Evolutionary conservation across 2,329 filamentous ascomycete species (phyloP).

Genomic region (Aspergillus sp.): DNA sequence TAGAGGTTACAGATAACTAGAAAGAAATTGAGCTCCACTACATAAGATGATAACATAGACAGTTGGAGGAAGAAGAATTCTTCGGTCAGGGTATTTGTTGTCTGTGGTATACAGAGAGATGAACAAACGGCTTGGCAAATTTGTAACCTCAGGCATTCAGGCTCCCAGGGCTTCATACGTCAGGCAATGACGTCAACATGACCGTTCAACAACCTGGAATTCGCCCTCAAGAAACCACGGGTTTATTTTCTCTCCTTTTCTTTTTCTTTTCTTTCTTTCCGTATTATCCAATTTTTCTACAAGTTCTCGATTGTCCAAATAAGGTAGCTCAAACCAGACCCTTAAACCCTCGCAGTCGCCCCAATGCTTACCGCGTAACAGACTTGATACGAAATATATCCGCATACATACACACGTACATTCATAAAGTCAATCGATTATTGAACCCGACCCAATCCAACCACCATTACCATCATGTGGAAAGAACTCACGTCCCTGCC

Average conservation of each 20-base stretch:
- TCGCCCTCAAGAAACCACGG: neutral
- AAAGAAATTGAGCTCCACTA: no score
- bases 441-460: neutral
- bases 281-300: neutral
- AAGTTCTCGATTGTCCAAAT: neutral
- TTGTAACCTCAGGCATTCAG: no score
- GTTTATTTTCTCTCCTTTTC: neutral
- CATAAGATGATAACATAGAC: no score
- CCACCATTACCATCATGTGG: slow-evolving; percentile 4
- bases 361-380: neutral
- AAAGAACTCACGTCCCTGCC: slow-evolving; percentile 3
- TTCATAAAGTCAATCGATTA: no score
- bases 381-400: neutral
- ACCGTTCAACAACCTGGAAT: neutral
- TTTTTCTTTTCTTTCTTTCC: no score
- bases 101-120: no score
- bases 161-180: neutral
- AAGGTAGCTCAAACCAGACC: neutral
- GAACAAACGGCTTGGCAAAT: no score
- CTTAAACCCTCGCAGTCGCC: neutral
- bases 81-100: no score
- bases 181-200: neutral
- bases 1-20: no score
- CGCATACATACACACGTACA: neutral
- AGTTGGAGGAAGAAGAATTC: no score